Base-by-base conservation (phyloP, 2,329 filamentous ascomycete species). In the Aspergillus sp. region DNA sequence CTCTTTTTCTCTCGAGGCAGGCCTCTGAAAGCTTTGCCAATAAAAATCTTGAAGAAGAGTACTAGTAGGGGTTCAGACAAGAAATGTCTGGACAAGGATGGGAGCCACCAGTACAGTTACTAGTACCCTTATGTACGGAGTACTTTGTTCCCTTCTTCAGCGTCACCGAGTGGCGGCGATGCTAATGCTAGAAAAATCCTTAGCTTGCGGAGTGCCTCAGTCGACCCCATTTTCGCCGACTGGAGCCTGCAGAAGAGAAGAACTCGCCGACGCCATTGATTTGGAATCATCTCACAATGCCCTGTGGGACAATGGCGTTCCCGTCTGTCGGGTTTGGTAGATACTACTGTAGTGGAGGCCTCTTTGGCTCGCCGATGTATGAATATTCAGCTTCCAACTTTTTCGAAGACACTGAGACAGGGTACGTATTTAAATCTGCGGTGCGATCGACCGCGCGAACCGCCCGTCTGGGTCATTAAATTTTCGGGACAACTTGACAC, bases 401-500 rank as follows among this genome's bases (percentile, higher is more conserved):
- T 41, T 19, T 19, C 19, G 19, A 19, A 19, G 19, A 19, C 19
- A 19, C 19, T 19, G 19, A 41, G 34, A 41, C 11, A 5, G 34
- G 34, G 11, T 41, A 19, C 19, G 19, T 19, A 41, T 41, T 41
- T 41, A 15, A 22, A 47, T 48, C n/a, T 30, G 41, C 30, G 49
- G 31, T 54, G 51, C 34, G 51, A 59, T 60, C 45, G 54, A 58
- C 62, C 62, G 64, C 57, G 54, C 62, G 62, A 61, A 61, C 59
- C 59, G 54, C 59, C 54, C n/a, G 54, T 50, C 50, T 53, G 59
- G 59, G 49, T 52, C 58, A 38, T 47, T 28, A 47, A 25, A 46
- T n/a, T 48, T 48, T 49, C 43, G 57, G 50, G 57, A 53, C 50
- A 41, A 60, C 59, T 53, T 57, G 54, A 54, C 49, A 61, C 59